These are phyloP conservation scores for Peronospora destructor DNA, from an alignment of 352 stramenopile species.

Conservation along the genomic window DNA sequence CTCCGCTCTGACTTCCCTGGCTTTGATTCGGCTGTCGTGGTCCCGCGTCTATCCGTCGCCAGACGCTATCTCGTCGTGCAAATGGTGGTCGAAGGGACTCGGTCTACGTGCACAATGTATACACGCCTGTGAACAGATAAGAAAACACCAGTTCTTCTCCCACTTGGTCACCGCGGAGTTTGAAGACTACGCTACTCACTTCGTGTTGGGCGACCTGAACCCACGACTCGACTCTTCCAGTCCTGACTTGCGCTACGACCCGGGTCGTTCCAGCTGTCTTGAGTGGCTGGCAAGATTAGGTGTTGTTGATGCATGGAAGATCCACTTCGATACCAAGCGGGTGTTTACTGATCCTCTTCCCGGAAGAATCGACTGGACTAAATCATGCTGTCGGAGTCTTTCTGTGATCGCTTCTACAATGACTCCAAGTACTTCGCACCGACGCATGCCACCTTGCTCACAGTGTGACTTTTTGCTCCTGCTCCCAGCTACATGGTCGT, in stretches of 20 bases:
- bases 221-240: neutral
- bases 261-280: neutral
- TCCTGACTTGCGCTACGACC: neutral
- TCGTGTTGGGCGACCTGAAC: constrained; percentile 1
- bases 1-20: constrained; percentile 1
- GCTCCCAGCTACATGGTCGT: neutral
- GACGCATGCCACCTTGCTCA: neutral
- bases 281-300: neutral
- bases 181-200: neutral
- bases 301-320: neutral
- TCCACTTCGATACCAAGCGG: neutral
- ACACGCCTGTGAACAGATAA: neutral
- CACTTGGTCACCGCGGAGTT: neutral
- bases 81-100: neutral
- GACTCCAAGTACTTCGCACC: neutral
- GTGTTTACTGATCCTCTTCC: neutral
- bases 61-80: neutral
- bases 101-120: neutral
- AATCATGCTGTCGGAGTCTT: neutral
- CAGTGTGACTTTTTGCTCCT: too few species aligned
- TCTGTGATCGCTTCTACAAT: neutral
- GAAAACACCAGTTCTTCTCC: constrained; percentile 1
- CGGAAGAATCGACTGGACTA: constrained; percentile 1
- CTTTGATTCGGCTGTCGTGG: neutral
- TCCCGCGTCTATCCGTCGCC: neutral